Conservation (phyloP, 2,329 filamentous ascomycete genomes). For the Coniosporium tulheliwenetii region DNA sequence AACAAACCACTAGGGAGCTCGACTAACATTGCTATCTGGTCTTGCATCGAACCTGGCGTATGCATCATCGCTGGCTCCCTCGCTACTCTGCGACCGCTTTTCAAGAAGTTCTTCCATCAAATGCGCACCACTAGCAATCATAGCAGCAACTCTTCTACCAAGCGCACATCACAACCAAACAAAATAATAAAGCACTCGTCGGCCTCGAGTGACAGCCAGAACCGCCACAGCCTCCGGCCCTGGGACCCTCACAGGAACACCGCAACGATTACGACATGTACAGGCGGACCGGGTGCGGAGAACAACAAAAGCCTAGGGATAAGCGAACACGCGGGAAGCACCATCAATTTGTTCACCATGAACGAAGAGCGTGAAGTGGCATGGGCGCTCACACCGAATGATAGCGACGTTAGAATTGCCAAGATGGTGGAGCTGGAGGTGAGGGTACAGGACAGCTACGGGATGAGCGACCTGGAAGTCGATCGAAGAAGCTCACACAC, state of each 20-base stretch:
- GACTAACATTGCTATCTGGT: constrained; percentile 13
- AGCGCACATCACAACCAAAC: background rate
- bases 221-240: background rate
- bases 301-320: background rate
- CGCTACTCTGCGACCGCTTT: constrained; percentile 16
- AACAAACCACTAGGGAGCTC: constrained; percentile 1
- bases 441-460: background rate
- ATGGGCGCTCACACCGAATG: background rate
- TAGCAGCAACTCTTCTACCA: background rate
- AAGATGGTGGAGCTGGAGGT: background rate
- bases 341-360: background rate
- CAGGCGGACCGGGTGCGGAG: background rate
- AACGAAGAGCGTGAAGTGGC: background rate
- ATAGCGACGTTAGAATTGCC: background rate
- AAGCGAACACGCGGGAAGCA: background rate
- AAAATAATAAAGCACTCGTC: background rate
- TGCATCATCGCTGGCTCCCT: constrained; percentile 17
- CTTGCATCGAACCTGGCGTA: constrained; percentile 17
- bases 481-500: too few species aligned
- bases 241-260: background rate
- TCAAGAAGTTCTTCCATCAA: constrained; percentile 8
- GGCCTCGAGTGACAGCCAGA: background rate
- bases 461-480: too few species aligned
- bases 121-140: constrained; percentile 11
- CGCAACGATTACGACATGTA: background rate